Percentiles rank a stretch among this genome's conserved stretches.
Evolutionary conservation across 495 filamentous ascomycete species (phyloP).

Genomic region (Tuber umbilicatum): DNA sequence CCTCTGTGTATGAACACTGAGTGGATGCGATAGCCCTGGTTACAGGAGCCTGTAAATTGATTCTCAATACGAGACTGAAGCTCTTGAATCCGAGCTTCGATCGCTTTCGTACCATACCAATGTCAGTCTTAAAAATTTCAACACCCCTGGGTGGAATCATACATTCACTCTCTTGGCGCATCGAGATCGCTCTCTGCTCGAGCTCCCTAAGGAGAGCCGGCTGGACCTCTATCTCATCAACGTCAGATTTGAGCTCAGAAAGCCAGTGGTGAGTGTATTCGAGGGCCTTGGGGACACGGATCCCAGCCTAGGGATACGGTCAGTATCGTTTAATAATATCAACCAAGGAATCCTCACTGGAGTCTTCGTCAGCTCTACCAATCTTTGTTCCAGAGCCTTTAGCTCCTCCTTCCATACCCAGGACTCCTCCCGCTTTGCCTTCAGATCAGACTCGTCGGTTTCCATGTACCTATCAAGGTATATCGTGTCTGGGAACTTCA

Average conservation of each 20-base stretch:
- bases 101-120: conserved; percentile 18
- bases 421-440: conserved; percentile 55
- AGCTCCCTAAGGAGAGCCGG: conserved; percentile 20
- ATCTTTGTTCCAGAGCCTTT: conserved; percentile 50
- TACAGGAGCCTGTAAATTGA: conserved; percentile 56
- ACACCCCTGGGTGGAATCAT: not conserved
- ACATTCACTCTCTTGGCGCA: conserved; percentile 30
- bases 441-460: conserved; percentile 51
- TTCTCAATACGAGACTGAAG: conserved; percentile 51
- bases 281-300: conserved; percentile 31
- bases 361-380: conserved; percentile 47
- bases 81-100: conserved; percentile 50
- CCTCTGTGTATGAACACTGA: conserved; percentile 89
- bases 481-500: conserved; percentile 66
- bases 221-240: conserved; percentile 37
- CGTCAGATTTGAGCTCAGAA: conserved; percentile 19
- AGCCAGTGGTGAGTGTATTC: conserved; percentile 36
- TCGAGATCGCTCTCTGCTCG: conserved; percentile 22
- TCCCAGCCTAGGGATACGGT: conserved; percentile 36
- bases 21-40: conserved; percentile 73
- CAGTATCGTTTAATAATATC: conserved; percentile 18
- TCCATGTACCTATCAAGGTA: conserved; percentile 90
- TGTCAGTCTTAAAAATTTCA: not conserved
- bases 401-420: conserved; percentile 71
- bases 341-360: conserved; percentile 43